phyloP scores from a whole-genome alignment of 257 asterid species.

The Euphrasia confusa region DNA sequence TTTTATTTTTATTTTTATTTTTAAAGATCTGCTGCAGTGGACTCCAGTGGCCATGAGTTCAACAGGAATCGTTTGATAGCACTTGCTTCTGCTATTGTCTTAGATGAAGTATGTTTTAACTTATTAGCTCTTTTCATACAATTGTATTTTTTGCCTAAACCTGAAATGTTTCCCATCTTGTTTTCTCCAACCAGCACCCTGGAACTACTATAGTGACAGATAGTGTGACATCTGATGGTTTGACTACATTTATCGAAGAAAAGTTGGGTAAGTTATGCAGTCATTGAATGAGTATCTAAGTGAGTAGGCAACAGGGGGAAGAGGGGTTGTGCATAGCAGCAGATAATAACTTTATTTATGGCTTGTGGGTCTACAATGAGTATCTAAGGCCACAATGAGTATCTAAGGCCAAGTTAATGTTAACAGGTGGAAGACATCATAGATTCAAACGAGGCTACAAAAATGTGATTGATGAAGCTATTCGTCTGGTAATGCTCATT shows the following conservation, averaged over 20 bases:
- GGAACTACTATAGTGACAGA: conserved; percentile 95
- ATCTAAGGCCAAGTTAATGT: conserved; percentile 24
- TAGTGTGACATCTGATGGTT: conserved; percentile 98
- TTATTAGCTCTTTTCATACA: conserved; percentile 15
- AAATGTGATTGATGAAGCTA: conserved; percentile 98
- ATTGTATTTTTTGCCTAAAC: conserved; percentile 16
- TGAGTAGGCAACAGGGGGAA: background rate
- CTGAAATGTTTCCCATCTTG: conserved; percentile 27
- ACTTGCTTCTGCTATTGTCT: conserved; percentile 82
- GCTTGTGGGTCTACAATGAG: too few species aligned
- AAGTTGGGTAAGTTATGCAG: conserved; percentile 63
- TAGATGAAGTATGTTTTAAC: conserved; percentile 71
- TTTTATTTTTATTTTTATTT: conserved; percentile 14
- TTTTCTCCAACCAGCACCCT: conserved; percentile 64
- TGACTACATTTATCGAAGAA: conserved; percentile 84
- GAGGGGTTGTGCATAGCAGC: background rate
- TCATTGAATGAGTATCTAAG: background rate
- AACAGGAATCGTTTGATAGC: conserved; percentile 96
- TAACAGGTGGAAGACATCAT: conserved; percentile 88
- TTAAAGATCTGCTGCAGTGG: conserved; percentile 97
- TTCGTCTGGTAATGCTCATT: conserved; percentile 63
- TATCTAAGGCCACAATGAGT: conserved; percentile 18
- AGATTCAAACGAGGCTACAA: conserved; percentile 99
- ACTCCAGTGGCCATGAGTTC: conserved; percentile 81
- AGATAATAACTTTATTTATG: background rate